Conservation (phyloP, 345 rosid genomes). For the thale cress (Arabidopsis thaliana) region TAIR10.1 NC_003076.8:21612001-21612500, state of each 20-base stretch:
- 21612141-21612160: neutral
- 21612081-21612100: neutral
- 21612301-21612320: conserved; percentile 35
- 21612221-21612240: conserved; percentile 25
- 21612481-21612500: neutral
- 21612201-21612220: conserved; percentile 12
- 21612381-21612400: conserved; percentile 5
- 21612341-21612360: conserved; percentile 30
- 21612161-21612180: conserved; percentile 13
- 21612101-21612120: conserved; percentile 35
- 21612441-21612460: conserved; percentile 24
- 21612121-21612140: neutral
- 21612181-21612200: conserved; percentile 32
- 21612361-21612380: conserved; percentile 33
- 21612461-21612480: neutral
- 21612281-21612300: conserved; percentile 29
- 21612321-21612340: conserved; percentile 35
- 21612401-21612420: neutral
- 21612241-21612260: conserved; percentile 32
- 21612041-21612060: neutral
- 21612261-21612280: conserved; percentile 31
- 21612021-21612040: neutral
- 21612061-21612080: conserved; percentile 24
- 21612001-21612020: neutral
- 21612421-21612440: conserved; percentile 4